phyloP scores from a whole-genome alignment of 176 grass and related monocot species.

The Phoenix roebelenii region DNA sequence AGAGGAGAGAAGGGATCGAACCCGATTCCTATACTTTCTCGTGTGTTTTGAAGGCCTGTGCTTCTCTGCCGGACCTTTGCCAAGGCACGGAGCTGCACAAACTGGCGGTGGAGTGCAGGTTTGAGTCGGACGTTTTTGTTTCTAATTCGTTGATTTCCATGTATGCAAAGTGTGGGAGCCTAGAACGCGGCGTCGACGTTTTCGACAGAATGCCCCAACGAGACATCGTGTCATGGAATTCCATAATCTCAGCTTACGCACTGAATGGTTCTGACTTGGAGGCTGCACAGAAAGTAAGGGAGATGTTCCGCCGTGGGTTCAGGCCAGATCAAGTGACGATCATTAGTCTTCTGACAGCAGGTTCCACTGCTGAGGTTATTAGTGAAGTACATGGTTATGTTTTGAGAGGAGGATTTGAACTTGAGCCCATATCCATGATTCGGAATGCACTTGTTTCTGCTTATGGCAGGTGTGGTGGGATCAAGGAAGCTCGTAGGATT shows the following conservation, averaged over 20 bases:
- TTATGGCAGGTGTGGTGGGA: constrained; percentile 13
- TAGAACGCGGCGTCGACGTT: constrained; percentile 3
- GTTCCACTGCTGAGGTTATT: neutral
- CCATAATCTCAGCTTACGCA: constrained; percentile 10
- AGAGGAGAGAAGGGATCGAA: constrained; percentile 5
- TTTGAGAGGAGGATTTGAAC: constrained; percentile 11
- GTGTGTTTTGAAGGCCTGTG: constrained; percentile 19
- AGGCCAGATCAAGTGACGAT: constrained; percentile 19
- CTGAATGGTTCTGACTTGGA: neutral
- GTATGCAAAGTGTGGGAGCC: constrained; percentile 18
- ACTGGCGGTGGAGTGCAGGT: neutral
- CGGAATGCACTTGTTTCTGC: constrained; percentile 18
- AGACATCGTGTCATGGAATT: constrained; percentile 22
- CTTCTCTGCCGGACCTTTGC: constrained; percentile 8
- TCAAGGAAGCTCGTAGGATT: constrained; percentile 3
- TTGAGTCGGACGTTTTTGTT: constrained; percentile 17
- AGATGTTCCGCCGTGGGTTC: constrained; percentile 16
- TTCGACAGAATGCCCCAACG: constrained; percentile 19
- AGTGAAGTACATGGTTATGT: constrained; percentile 19
- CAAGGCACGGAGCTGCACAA: constrained; percentile 9
- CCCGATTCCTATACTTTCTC: constrained; percentile 21
- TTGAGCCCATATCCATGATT: constrained; percentile 1
- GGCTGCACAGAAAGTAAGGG: neutral
- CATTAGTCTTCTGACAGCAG: neutral
- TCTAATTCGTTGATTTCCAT: constrained; percentile 12